Evolutionary conservation across 352 stramenopile genomes (phyloP).

Genomic region (Globisporangium recalcitrans): DNA sequence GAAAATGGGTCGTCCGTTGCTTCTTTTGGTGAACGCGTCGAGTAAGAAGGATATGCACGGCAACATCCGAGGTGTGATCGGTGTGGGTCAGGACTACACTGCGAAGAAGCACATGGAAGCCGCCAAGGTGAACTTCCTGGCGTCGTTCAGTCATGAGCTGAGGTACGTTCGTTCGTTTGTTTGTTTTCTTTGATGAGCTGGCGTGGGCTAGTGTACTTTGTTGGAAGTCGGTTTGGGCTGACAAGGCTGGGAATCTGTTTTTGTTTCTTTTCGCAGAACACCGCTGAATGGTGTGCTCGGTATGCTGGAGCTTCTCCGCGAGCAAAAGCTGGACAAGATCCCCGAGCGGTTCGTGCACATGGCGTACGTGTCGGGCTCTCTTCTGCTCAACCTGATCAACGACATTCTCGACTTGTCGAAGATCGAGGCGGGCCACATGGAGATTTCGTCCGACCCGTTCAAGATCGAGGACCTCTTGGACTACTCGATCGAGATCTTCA

Average conservation of each 20-base stretch:
- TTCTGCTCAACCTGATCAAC: slow-evolving; percentile 74
- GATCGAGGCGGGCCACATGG: slow-evolving; percentile 88
- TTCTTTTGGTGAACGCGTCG: slow-evolving; percentile 60
- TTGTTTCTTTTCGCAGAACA: slow-evolving; percentile 25
- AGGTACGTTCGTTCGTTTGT: slow-evolving; percentile 10
- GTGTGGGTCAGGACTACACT: slow-evolving; percentile 87
- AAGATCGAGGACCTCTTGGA: slow-evolving; percentile 71
- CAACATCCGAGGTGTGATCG: slow-evolving; percentile 85
- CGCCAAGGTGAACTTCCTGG: slow-evolving; percentile 59
- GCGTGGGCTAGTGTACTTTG: background rate
- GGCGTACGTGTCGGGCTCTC: slow-evolving; percentile 58
- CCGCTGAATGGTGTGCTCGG: slow-evolving; percentile 75
- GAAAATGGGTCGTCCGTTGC: slow-evolving; percentile 29
- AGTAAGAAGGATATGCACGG: slow-evolving; percentile 83
- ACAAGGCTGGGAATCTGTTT: background rate
- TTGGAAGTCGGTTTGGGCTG: background rate
- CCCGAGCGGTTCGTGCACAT: slow-evolving; percentile 65
- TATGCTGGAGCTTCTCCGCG: slow-evolving; percentile 65
- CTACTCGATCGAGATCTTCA: slow-evolving; percentile 81
- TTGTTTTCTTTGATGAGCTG: background rate
- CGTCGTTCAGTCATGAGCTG: slow-evolving; percentile 65
- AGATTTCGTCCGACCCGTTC: slow-evolving; percentile 72
- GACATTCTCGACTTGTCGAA: slow-evolving; percentile 88
- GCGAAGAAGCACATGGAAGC: slow-evolving; percentile 70
- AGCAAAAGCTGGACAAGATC: slow-evolving; percentile 57